These are phyloP conservation scores for Microsporum ferrugineum DNA, from an alignment of 2,329 filamentous ascomycete genomes.

Conservation along the genomic window DNA sequence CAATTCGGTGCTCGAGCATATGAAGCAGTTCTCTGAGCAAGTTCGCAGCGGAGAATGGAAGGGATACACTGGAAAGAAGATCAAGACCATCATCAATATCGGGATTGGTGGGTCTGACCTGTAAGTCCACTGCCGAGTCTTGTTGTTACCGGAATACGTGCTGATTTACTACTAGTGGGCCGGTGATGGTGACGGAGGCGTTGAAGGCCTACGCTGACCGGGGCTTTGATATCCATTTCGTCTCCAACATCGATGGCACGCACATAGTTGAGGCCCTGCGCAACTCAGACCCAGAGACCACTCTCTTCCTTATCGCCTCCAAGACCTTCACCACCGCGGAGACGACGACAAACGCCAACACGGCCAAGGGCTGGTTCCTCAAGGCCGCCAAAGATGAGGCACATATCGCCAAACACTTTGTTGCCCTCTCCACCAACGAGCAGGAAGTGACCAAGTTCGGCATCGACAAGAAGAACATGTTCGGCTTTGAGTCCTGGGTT, in stretches of 20 bases:
- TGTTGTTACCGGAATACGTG: not conserved
- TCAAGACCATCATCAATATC: conserved; percentile 92
- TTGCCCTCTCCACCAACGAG: conserved; percentile 93
- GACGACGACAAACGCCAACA: conserved; percentile 93
- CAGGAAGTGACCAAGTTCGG: conserved; percentile 94
- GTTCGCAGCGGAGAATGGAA: conserved; percentile 93
- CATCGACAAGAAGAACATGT: conserved; percentile 99
- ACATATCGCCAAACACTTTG: conserved; percentile 93
- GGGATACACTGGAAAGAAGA: conserved; percentile 92
- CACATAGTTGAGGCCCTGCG: conserved; percentile 90
- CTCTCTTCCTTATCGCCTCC: conserved; percentile 95
- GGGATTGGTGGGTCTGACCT: conserved; percentile 97
- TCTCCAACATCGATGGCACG: conserved; percentile 98
- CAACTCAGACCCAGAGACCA: conserved; percentile 86
- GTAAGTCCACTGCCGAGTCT: conserved; percentile 45
- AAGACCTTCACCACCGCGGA: conserved; percentile 99
- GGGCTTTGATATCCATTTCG: conserved; percentile 85
- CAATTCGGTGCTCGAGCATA: conserved; percentile 83
- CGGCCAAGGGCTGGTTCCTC: conserved; percentile 94
- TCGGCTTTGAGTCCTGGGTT: conserved; percentile 97
- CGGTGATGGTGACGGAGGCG: conserved; percentile 97
- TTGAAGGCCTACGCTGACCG: conserved; percentile 86
- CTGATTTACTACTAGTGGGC: conserved; percentile 50
- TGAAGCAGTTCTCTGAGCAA: conserved; percentile 96
- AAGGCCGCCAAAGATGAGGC: conserved; percentile 62